Evolutionary conservation across 2,329 filamentous ascomycete species (phyloP), one percentile per base, ranked within the genome.

Genomic region (Chaetothyriales sp.): DNA sequence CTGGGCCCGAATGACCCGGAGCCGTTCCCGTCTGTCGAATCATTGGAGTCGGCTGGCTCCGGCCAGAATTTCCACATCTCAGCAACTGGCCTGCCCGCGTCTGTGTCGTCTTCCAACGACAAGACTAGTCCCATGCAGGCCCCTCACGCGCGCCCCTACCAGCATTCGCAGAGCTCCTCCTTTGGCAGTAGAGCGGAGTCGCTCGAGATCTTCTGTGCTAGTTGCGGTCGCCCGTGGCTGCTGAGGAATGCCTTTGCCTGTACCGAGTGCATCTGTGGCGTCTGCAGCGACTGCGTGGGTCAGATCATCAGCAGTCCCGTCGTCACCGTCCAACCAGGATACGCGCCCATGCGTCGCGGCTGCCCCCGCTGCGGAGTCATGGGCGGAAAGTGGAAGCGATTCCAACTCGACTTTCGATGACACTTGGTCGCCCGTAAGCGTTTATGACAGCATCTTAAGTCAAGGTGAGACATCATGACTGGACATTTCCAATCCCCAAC

Each of bases 191-290:
- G 64, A 52, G 70, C 72, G 9, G 59, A 61, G 46, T 77, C 77
- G 56, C 84, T 90, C 2, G 86, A 94, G 65, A 94, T 97, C 44
- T 95, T 94, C 66, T 97, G 90, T 66, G 86, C 89, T 18, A 86
- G 85, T 47, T 97, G 90, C 64, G 82, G 86, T 58, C 80, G 83
- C 40, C 74, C 89, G 18, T 89, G 84, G 49, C 72, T 83, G 9
- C 72, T 97, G 22, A 83, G 82, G 62, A 85, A 90, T 62, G 92
- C 87, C 33, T 95, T 89, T 64, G 90, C 90, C 19, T 97, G 90
- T 67, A 95, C 89, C 1, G 89, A 95, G 67, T 97, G 92, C 67
- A 94, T 97, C 57, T 94, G 88, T 65, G 90, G 89, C 15, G 77
- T 97, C 48, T 97, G 92, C 67, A 81, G 83, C 57, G 81, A 88